Base-by-base conservation (phyloP, 352 stramenopile species). In the Phytophthora agathidicida region DNA sequence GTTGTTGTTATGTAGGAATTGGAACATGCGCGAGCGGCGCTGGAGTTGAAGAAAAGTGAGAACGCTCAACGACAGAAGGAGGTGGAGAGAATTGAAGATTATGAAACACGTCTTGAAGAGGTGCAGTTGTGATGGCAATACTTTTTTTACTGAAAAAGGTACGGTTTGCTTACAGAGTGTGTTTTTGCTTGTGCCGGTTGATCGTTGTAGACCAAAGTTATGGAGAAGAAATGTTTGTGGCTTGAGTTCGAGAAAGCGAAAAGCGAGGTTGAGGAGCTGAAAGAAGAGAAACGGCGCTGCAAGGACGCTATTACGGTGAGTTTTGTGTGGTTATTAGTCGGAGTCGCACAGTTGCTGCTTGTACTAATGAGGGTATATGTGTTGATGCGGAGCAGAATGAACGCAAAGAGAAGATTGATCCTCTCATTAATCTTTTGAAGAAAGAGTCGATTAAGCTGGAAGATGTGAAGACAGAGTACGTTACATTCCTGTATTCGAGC, bases 151-250 rank as follows among this genome's bases (percentile, higher is more conserved):
- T 8, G 4, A 22, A 4, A 26, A 1, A 2, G 32, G 3, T 53
- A 13, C 3, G 16, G 10, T 11, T n/a, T n/a, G n/a, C n/a, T n/a
- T n/a, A n/a, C n/a, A n/a, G n/a, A n/a, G n/a, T n/a, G n/a, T n/a
- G n/a, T n/a, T n/a, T n/a, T n/a, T n/a, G n/a, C n/a, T 35, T 20
- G 13, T 24, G 35, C 16, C 11, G 28, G 10, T 32, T 59, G 27
- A 10, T 36, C n/a, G 17, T 27, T 65, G 10, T 60, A 94, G 80
- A 94, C 85, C 9, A 68, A 73, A 8, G 55, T 93, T 42, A 92
- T 96, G 80, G 77, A 96, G 68, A 93, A 93, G 48, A 94, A 95
- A 33, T 88, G 84, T 20, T 32, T 94, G 27, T 96, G 86, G 87
- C 79, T 96, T 22, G 70, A 93, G 47, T 92, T 93, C 50, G 80